Base-by-base conservation (phyloP, 306 rosid genomes). In the Inga laurina region DNA sequence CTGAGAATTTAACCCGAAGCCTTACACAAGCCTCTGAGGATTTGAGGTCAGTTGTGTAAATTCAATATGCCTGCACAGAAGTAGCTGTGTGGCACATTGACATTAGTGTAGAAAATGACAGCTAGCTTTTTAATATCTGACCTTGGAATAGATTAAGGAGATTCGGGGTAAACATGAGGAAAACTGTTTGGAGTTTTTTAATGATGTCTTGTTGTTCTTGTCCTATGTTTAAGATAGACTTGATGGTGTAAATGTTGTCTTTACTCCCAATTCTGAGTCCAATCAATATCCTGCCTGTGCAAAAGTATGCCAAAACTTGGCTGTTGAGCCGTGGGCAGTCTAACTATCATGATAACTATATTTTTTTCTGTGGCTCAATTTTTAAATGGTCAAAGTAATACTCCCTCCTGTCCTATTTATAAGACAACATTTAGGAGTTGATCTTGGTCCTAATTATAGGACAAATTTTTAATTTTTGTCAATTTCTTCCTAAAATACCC, bases 1-100 rank as follows among this genome's bases (percentile, higher is more conserved):
- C 92, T 80, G 97, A 95, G 79, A 87, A 49, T 86, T 89, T 95
- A 69, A 95, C 97, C 67, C 87, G 85, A 82, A 95, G 95, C 87
- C 91, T 93, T 75, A 80, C 94, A 0, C 87, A 88, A 82, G 97
- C 95, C 30, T 88, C 97, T 21, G 94, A 93, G 24, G 97, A 95
- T 82, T 83, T 95, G 79, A 95, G 97, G 98, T 95, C 77, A 87
- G 84, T 84, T 80, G 11, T 82, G 54, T 70, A 49, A 81, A 71
- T 27, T 70, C 57, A 34, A 9, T 71, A 34, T 75, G 75, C 72
- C 34, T 77, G 27, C 73, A 18, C 61, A 56, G 44, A 65, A 35
- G 32, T 15, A 46, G n/a, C 70, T 43, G 16, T 39, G 27, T 64
- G 81, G 27, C 78, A 59, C 37, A 46, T 46, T 51, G 82, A 8